Evolutionary conservation across 257 asterid species (phyloP).

Genomic region (Ehretia macrophylla): DNA sequence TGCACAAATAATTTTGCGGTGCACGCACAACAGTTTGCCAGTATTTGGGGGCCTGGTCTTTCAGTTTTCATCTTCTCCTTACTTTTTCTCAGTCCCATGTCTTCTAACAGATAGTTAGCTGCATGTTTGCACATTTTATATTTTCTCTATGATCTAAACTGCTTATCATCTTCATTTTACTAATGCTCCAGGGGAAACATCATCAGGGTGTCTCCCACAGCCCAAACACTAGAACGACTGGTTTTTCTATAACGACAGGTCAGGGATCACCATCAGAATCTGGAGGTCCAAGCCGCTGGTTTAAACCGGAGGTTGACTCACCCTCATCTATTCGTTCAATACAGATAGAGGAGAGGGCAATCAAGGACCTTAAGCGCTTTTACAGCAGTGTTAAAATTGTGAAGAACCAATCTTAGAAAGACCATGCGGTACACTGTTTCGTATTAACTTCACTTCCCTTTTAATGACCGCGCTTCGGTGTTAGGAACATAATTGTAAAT

Average conservation of each 20-base stretch:
- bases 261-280: constrained; percentile 80
- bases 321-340: constrained; percentile 81
- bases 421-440: neutral
- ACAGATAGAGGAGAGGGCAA: constrained; percentile 94
- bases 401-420: constrained; percentile 64
- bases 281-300: constrained; percentile 74
- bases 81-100: neutral
- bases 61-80: too few relatives aligned
- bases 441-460: neutral
- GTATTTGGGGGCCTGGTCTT: too few relatives aligned
- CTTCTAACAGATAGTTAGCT: too few relatives aligned
- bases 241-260: constrained; percentile 55
- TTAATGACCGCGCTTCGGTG: neutral
- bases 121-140: too few relatives aligned
- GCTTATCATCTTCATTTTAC: too few relatives aligned
- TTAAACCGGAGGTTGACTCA: constrained; percentile 67
- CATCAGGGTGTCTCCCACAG: constrained; percentile 51
- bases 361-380: constrained; percentile 83
- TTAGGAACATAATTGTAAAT: constrained; percentile 13
- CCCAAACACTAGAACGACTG: too few relatives aligned
- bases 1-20: too few relatives aligned
- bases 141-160: too few relatives aligned
- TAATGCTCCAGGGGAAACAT: constrained; percentile 47
- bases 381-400: constrained; percentile 79
- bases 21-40: too few relatives aligned